Conservation (phyloP, 345 rosid genomes). For the Luvunga scandens region DNA sequence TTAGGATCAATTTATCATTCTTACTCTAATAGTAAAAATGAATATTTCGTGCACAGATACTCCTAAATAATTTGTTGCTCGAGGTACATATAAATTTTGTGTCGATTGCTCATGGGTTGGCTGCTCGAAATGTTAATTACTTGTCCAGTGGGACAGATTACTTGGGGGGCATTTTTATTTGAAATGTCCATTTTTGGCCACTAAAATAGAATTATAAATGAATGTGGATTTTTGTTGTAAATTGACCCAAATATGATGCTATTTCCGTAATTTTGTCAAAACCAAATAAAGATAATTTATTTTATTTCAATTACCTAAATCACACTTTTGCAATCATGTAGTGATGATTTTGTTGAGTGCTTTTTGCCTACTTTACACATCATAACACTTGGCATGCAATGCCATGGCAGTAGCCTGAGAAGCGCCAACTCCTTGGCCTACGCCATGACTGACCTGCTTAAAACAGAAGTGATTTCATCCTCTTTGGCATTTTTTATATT, state of each 20-base stretch:
- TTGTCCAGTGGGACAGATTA: too few species aligned
- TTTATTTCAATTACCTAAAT: not conserved
- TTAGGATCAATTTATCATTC: too few species aligned
- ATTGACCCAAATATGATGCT: not conserved
- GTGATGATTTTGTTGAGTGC: slow-evolving; percentile 24
- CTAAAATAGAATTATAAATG: too few species aligned
- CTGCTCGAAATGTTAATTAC: too few species aligned
- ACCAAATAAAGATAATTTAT: not conserved
- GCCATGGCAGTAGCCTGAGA: not conserved
- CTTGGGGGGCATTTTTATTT: too few species aligned
- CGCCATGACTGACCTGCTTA: not conserved
- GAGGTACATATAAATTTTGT: too few species aligned
- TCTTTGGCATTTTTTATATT: not conserved
- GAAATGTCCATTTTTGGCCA: not conserved
- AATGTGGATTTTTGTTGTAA: not conserved
- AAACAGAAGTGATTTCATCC: not conserved
- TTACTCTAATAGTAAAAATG: too few species aligned
- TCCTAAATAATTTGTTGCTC: too few species aligned
- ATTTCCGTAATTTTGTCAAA: not conserved
- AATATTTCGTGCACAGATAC: too few species aligned
- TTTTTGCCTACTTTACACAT: not conserved
- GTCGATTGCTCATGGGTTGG: too few species aligned
- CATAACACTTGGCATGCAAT: too few species aligned
- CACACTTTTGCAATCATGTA: slow-evolving; percentile 23
- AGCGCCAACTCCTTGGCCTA: not conserved